Evolutionary conservation across 352 stramenopile genomes (phyloP), one percentile per base, ranked within the genome.

Genomic region (Phytophthora colocasiae): DNA sequence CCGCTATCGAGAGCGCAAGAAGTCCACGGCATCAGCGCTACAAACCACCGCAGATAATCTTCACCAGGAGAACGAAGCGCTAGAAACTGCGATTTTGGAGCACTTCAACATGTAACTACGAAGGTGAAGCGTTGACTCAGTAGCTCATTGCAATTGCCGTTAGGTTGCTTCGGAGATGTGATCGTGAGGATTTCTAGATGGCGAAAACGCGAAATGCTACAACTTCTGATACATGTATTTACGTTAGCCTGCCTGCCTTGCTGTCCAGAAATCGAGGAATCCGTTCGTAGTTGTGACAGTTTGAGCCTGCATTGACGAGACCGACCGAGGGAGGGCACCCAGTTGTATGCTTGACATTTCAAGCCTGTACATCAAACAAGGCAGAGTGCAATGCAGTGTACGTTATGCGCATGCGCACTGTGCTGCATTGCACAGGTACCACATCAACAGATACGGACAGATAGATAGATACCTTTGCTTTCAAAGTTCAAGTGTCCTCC

Each of bases 1-100:
- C 4, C 76, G 76, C 53, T 84, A 84, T 48, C 76, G 76, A 53
- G 76, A 78, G 48, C 76, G 76, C 41, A 84, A 84, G 41, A 81
- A 84, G 34, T 71, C 62, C 3, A 78, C 54, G 12, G 52, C 56
- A 41, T 78, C 69, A 10, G 63, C 63, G 2, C 38, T 81, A 49
- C 57, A 81, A 32, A 27, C 19, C 8, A 83, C 75, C 2, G 66
- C 77, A 40, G 63, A 84, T 2, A 74, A 80, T n/a, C 69, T 95
- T 29, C 51, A 66, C 7, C 62, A 77, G 44, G 80, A 93, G 58
- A 76, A 93, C 14, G 63, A 56, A 54, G 75, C 75, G 41, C 61
- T 95, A 19, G 74, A 77, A 40, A 31, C 50, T 27, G 64, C 84
- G 15, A 81, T 77, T 58, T 8, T 77, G 14, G 32, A 68, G 32